Evolutionary conservation across 2,329 filamentous ascomycete species (phyloP), one percentile per base, ranked within the genome.

Genomic region (Alternaria conjuncta): DNA sequence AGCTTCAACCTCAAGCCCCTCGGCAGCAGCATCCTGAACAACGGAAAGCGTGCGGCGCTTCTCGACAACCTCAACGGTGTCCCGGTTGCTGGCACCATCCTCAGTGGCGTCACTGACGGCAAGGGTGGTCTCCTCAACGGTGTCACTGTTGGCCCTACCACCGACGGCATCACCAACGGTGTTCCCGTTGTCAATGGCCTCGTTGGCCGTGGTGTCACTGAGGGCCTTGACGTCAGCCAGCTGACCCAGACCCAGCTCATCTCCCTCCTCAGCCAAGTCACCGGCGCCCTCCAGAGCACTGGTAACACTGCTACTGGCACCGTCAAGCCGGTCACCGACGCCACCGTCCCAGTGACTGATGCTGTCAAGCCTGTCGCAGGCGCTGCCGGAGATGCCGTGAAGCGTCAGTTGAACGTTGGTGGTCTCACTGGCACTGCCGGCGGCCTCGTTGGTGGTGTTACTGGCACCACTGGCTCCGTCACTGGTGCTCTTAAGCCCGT

Each of bases 1-100:
- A 47, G 51, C 15, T 30, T 67, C 23, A 65, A 58, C 44, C 55
- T 71, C 32, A 26, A 30, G 28, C 61, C 62, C 55, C 57, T 63
- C 57, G 50, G 54, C 46, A 21, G 54, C 46, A 21, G 58, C 44
- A 25, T 57, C 4, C 12, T 58, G 45, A 32, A 32, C 20, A 41
- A 36, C 30, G 9, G 28, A 15, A 53, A 53, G 30, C 49, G 49
- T 53, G 49, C 28, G 36, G 49, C 28, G 36, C 20, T 53, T 15
- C 28, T 36, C 5, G 28, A 23, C 49, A 5, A 26, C 15, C 23
- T 60, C 25, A 18, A n/a, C 6, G 58, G 55, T 13, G 20, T 50
- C 12, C 47, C 23, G 30, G 45, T 57, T 20, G 8, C 32, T n/a
- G 58, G 53, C n/a, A 20, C 49, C 9, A 9, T 53, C 9, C 13